Percentiles rank a stretch among this genome's conserved stretches.
Conservation (phyloP, 768 basidiomycete genomes). For the Suillus luteus region DNA sequence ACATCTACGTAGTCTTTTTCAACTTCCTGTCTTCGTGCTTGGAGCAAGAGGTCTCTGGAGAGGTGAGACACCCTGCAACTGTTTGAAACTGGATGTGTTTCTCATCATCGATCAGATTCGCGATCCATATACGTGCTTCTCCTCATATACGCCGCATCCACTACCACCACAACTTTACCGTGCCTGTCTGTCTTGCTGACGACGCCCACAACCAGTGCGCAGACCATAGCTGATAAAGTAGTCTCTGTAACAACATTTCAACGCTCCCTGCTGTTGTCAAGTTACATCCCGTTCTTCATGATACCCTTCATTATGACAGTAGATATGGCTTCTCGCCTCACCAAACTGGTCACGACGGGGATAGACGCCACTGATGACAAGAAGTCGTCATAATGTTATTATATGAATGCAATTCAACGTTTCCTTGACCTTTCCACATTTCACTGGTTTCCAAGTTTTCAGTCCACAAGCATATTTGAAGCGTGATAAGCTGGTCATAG, state of each 20-base stretch:
- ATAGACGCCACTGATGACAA: constrained; percentile 17
- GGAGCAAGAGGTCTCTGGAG: constrained; percentile 61
- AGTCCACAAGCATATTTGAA: too few species aligned
- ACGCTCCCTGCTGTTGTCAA: constrained; percentile 55
- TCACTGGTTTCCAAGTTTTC: too few species aligned
- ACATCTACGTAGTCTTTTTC: constrained; percentile 51
- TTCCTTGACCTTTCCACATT: too few species aligned
- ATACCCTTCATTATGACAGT: constrained; percentile 70
- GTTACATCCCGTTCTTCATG: constrained; percentile 77
- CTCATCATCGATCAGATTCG: constrained; percentile 40
- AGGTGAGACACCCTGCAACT: constrained; percentile 35
- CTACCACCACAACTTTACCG: constrained; percentile 75
- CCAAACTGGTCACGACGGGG: constrained; percentile 33
- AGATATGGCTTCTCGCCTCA: constrained; percentile 61
- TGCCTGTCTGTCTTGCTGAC: constrained; percentile 64
- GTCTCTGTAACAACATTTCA: constrained; percentile 53
- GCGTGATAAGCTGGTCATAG: too few species aligned
- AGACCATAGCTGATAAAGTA: constrained; percentile 32
- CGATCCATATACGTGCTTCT: constrained; percentile 61
- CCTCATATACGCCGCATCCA: constrained; percentile 74
- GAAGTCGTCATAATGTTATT: constrained; percentile 19
- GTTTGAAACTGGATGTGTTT: background rate
- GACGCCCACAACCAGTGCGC: constrained; percentile 44
- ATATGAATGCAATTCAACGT: constrained; percentile 13
- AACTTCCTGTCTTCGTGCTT: constrained; percentile 77